Conservation (phyloP, 805 yeast species). For the Kluyveromyces siamensis region DNA sequence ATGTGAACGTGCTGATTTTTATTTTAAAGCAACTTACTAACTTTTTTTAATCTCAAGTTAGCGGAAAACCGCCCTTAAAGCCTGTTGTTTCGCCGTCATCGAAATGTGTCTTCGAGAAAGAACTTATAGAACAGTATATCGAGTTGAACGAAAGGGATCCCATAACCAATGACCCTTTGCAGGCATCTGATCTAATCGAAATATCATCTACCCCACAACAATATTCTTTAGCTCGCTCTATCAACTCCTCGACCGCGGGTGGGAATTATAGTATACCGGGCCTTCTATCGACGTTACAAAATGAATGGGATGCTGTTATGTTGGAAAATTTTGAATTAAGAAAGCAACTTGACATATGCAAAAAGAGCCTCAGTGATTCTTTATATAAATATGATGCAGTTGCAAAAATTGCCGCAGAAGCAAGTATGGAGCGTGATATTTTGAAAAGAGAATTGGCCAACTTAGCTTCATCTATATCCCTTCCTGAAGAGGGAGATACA, state of each 20-base stretch:
- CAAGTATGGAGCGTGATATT: slow-evolving; percentile 68
- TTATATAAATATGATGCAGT: slow-evolving; percentile 88
- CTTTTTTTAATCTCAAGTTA: slow-evolving; percentile 28
- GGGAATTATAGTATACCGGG: slow-evolving; percentile 51
- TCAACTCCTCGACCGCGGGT: slow-evolving; percentile 41
- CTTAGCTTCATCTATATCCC: slow-evolving; percentile 36
- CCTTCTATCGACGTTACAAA: slow-evolving; percentile 64
- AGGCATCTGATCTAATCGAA: slow-evolving; percentile 47
- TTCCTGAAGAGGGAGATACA: slow-evolving; percentile 9
- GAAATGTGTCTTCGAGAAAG: slow-evolving; percentile 60
- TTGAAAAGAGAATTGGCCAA: slow-evolving; percentile 56
- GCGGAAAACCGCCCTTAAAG: slow-evolving; percentile 59
- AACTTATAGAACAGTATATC: slow-evolving; percentile 52
- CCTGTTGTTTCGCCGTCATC: slow-evolving; percentile 75
- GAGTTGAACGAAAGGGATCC: slow-evolving; percentile 69
- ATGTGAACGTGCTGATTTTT: background rate
- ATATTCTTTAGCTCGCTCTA: slow-evolving; percentile 11
- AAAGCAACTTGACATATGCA: slow-evolving; percentile 56
- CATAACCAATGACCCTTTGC: slow-evolving; percentile 51
- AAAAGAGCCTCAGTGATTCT: slow-evolving; percentile 68
- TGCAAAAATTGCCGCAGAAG: slow-evolving; percentile 68
- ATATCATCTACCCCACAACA: slow-evolving; percentile 28
- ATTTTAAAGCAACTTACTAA: background rate
- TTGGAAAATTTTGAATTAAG: slow-evolving; percentile 71
- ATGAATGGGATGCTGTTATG: slow-evolving; percentile 84